Percentiles rank a stretch among this genome's conserved stretches.
Evolutionary conservation across 2,329 filamentous ascomycete species (phyloP).

Genomic region (Penicillium sclerotigenum): DNA sequence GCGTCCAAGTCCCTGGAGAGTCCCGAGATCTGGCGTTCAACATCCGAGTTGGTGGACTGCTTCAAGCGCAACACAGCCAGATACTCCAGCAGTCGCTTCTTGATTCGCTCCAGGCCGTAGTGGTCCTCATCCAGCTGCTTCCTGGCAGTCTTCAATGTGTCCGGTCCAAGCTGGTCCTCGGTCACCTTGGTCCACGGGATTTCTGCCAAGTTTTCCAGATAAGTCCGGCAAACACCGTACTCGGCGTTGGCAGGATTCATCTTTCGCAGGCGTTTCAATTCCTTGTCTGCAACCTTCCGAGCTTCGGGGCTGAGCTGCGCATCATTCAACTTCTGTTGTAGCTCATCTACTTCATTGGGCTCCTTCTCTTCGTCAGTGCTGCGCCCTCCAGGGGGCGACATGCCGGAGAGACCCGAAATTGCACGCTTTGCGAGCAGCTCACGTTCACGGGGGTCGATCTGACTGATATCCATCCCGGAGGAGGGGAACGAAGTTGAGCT

Average conservation of each 20-base stretch:
- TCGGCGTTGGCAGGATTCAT: conserved; percentile 97
- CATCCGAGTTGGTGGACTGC: conserved; percentile 78
- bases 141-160: conserved; percentile 73
- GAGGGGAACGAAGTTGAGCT: conserved; percentile 64
- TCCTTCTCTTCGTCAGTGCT: conserved; percentile 70
- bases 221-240: conserved; percentile 89
- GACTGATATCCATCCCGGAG: conserved; percentile 56
- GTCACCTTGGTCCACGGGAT: conserved; percentile 88
- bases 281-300: conserved; percentile 83
- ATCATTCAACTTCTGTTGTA: conserved; percentile 80
- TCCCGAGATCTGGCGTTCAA: conserved; percentile 70
- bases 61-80: conserved; percentile 94
- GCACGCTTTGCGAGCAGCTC: conserved; percentile 43
- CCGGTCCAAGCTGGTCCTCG: conserved; percentile 77
- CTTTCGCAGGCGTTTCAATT: conserved; percentile 82
- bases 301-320: conserved; percentile 81
- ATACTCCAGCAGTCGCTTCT: conserved; percentile 93
- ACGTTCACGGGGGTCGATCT: conserved; percentile 48
- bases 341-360: conserved; percentile 81
- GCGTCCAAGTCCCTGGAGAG: conserved; percentile 48
- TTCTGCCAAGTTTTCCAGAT: conserved; percentile 88
- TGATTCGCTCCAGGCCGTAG: conserved; percentile 93
- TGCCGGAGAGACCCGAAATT: conserved; percentile 45
- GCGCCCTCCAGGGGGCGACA: conserved; percentile 44
- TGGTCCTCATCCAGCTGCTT: conserved; percentile 95